Base-by-base conservation (phyloP, 768 basidiomycete species). In the Serendipita vermifera region DNA sequence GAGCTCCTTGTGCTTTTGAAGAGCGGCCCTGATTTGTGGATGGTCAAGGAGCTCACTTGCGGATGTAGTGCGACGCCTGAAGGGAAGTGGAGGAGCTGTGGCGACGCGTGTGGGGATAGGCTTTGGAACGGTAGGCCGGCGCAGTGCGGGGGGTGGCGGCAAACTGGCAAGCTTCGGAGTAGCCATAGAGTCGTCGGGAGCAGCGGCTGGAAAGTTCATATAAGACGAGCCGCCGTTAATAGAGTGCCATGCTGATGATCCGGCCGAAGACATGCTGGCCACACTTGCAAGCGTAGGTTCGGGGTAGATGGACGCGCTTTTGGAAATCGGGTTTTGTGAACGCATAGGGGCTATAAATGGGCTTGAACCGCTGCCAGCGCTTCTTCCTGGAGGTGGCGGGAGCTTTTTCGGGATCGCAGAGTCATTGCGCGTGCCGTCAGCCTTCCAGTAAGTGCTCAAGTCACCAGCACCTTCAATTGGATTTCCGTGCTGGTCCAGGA, bases 1-100 rank as follows among this genome's bases (percentile, higher is more conserved):
- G n/a, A 51, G 46, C 31, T 51, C 46, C 46, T 51, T 51, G 46
- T 51, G 46, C n/a, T 29, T 51, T n/a, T 51, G 46, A 5, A 51
- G 46, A 9, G 46, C 46, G 5, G 27, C 46, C 31, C 31, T 51
- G 46, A 51, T 29, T 29, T 51, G 46, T 51, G 46, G 46, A 20
- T 51, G 46, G 15, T 20, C n/a, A 29, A 51, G 46, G 6, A 51
- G 27, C 15, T 51, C 46, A 22, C 20, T 51, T 22, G 46, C 46
- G 3, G 46, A 5, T 22, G 46, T 29, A 6, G 46, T 26, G 31
- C 46, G 46, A 22, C 46, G 46, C 15, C 46, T 20, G n/a, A 51
- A 51, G 7, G 46, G 3, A 26, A 29, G 46, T 29, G 46, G 20
- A 5, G 46, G 46, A 15, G 46, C 22, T 26, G 17, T 20, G 29